Base-by-base conservation (phyloP, 192 early-diverging fungal species). In the Coemansia sp. region DNA sequence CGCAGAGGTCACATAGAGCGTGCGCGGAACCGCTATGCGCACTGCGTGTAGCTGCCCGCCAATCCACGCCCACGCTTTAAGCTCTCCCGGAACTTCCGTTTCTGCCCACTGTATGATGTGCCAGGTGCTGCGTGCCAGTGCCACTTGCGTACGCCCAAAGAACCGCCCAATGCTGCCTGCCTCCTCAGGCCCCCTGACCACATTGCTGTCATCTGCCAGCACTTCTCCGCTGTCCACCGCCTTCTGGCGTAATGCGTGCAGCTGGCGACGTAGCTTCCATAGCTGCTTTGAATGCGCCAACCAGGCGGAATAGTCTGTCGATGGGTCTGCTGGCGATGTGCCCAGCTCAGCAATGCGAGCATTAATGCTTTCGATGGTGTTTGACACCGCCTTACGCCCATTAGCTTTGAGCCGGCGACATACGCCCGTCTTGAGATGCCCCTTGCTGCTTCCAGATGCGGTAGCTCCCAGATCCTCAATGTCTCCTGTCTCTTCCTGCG, bases 31-130 rank as follows among this genome's bases (percentile, higher is more conserved):
- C 0, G 82, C 69, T 0, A 99, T 55, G 4, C 82, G 81, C 30
- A 96, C 81, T 2, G 79, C 58, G 57, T 92, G 85, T 50, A 97
- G 57, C 20, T 81, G 74, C 26, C 81, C 81, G 51, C 87, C 80
- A 7, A 90, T 80, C 20, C 90, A 53, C 11, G 88, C 82, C 94
- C 94, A 99, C 11, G 94, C 80, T n/a, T 77, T 78, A 49, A 93
- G 93, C 68, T 92, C 89, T 16, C 96, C 96, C 5, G 87, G 87
- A 2, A 61, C 82, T 36, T 94, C 91, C 6, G 90, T 92, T 39
- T 86, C 88, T 3, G 79, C 80, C 57, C 96, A 87, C 56, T 94
- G 91, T 16, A 99, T 44, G 11, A 99, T 80, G 54, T 96, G 84
- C 94, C 94, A 96, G 3, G 77, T 42, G 15, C 80, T 78, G 16